Conservation (phyloP, 306 rosid species). For the Astragalus glycyphyllos region DNA sequence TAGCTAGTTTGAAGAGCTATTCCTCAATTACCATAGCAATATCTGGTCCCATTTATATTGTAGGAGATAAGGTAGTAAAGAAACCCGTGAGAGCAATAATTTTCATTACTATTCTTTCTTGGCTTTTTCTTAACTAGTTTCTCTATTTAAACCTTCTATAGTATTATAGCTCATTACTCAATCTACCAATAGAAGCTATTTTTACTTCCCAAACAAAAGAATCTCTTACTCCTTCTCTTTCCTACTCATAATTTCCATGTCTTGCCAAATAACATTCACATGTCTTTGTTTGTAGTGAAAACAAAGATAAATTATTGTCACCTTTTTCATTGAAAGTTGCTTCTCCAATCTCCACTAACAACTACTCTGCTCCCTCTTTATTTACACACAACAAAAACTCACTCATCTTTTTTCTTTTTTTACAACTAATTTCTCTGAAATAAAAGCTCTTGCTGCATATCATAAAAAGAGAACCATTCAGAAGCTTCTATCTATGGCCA, state of each 20-base stretch:
- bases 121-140: too few species aligned
- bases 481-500: slow-evolving; percentile 44
- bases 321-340: slow-evolving; percentile 54
- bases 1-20: too few species aligned
- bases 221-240: slow-evolving; percentile 61
- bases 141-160: slow-evolving; percentile 41
- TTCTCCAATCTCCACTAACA: slow-evolving; percentile 61
- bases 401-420: slow-evolving; percentile 43
- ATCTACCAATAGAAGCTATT: slow-evolving; percentile 21
- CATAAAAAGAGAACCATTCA: slow-evolving; percentile 35
- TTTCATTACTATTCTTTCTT: slow-evolving; percentile 12
- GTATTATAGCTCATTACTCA: too few species aligned
- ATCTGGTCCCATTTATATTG: slow-evolving; percentile 14
- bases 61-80: slow-evolving; percentile 14
- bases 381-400: slow-evolving; percentile 49
- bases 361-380: slow-evolving; percentile 46
- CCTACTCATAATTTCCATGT: slow-evolving; percentile 65
- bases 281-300: slow-evolving; percentile 76
- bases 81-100: slow-evolving; percentile 37
- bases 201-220: slow-evolving; percentile 30
- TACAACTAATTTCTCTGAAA: slow-evolving; percentile 42
- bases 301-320: slow-evolving; percentile 47
- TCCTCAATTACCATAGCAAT: slow-evolving; percentile 15
- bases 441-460: slow-evolving; percentile 34
- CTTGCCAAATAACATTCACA: slow-evolving; percentile 87